phyloP scores from a whole-genome alignment of 768 basidiomycete genomes.

The Hemileccinum rubropunctum region DNA sequence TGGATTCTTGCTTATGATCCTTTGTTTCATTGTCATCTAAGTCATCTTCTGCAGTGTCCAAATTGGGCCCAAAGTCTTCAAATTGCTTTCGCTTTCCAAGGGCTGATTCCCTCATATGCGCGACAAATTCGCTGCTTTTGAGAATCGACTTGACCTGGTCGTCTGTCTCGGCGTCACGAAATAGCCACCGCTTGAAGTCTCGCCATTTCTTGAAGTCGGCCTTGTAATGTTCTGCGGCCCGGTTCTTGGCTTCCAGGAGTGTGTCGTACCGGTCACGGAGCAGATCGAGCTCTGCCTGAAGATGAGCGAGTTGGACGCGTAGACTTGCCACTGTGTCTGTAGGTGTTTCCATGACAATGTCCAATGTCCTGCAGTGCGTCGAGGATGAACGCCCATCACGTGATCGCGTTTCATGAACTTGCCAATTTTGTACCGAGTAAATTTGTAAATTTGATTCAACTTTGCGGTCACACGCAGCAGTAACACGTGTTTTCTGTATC shows the following conservation, averaged over 20 bases:
- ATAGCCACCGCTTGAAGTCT: constrained; percentile 43
- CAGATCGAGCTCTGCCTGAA: constrained; percentile 33
- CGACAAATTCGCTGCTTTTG: constrained; percentile 29
- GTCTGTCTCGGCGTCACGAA: constrained; percentile 32
- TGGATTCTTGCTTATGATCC: constrained; percentile 3
- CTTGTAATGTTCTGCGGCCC: constrained; percentile 47
- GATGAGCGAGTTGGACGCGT: constrained; percentile 13
- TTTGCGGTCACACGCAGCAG: too few species aligned
- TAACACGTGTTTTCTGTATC: too few species aligned
- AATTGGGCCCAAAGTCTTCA: constrained; percentile 19
- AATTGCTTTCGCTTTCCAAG: constrained; percentile 29
- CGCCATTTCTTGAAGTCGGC: constrained; percentile 54
- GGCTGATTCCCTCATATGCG: constrained; percentile 16
- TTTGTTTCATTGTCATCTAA: constrained; percentile 10
- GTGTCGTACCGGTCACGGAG: constrained; percentile 45
- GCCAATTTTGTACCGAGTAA: too few species aligned
- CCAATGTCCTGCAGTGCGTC: neutral
- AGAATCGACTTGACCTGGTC: constrained; percentile 26
- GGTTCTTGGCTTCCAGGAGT: constrained; percentile 41
- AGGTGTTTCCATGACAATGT: constrained; percentile 3
- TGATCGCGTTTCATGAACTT: too few species aligned
- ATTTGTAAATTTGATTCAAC: too few species aligned
- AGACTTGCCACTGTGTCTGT: constrained; percentile 2
- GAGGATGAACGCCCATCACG: too few species aligned
- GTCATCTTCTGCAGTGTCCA: constrained; percentile 1